Conservation (phyloP, 2,329 filamentous ascomycete species). For the Diaporthe ilicicola region DNA sequence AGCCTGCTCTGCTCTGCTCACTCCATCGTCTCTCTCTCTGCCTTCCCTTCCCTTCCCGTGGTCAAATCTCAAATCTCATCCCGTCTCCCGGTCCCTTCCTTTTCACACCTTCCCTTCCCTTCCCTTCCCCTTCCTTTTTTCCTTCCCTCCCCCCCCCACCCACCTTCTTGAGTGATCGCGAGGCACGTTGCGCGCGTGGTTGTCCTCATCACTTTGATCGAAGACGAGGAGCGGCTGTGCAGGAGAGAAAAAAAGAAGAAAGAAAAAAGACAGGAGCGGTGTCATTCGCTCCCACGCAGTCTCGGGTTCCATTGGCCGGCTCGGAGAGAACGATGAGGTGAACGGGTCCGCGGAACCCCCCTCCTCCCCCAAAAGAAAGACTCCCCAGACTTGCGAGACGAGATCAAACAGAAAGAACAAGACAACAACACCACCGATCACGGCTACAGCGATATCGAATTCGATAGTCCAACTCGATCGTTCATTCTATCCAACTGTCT, state of each 20-base stretch:
- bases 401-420: slow-evolving; percentile 1
- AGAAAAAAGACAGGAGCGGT: not conserved
- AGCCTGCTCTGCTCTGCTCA: not conserved
- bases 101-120: not conserved
- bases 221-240: slow-evolving; percentile 31
- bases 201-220: slow-evolving; percentile 32
- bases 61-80: slow-evolving; percentile 2
- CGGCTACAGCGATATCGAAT: slow-evolving; percentile 10
- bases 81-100: not conserved
- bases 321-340: slow-evolving; percentile 24
- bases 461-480: slow-evolving; percentile 10
- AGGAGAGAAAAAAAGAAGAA: slow-evolving; percentile 18
- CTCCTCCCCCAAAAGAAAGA: slow-evolving; percentile 6
- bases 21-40: slow-evolving; percentile 4
- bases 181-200: slow-evolving; percentile 34
- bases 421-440: not conserved
- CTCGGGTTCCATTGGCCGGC: slow-evolving; percentile 12
- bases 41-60: not conserved
- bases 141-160: not conserved
- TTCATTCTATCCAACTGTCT: not conserved
- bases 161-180: slow-evolving; percentile 32
- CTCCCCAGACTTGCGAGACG: slow-evolving; percentile 25
- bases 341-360: slow-evolving; percentile 30
- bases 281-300: not conserved
- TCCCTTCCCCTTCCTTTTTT: slow-evolving; percentile 2